phyloP scores from a whole-genome alignment of 495 filamentous ascomycete species.

The Penicillium macrosclerotiorum region DNA sequence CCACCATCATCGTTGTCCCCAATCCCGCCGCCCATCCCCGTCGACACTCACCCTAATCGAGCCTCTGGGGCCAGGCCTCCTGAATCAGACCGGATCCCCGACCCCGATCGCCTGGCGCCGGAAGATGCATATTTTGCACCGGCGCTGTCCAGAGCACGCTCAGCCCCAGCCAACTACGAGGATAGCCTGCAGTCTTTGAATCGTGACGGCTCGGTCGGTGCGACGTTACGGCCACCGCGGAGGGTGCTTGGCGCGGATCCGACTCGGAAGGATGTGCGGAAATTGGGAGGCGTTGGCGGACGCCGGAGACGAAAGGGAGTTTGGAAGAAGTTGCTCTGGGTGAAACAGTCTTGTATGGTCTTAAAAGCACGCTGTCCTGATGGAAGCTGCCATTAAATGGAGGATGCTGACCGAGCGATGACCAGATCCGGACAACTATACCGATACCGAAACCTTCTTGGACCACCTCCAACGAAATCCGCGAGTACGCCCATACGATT shows the following conservation, averaged over 20 bases:
- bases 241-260: constrained; percentile 28
- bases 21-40: constrained; percentile 41
- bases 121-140: constrained; percentile 76
- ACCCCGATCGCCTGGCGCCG: constrained; percentile 67
- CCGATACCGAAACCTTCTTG: constrained; percentile 92
- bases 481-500: constrained; percentile 90
- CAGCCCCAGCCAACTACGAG: constrained; percentile 40
- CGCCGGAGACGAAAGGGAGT: constrained; percentile 63
- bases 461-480: constrained; percentile 96
- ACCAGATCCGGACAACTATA: constrained; percentile 97
- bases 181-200: constrained; percentile 34
- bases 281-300: constrained; percentile 51
- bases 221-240: constrained; percentile 38
- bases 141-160: constrained; percentile 55
- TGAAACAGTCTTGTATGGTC: constrained; percentile 85
- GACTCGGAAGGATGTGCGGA: constrained; percentile 41
- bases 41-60: constrained; percentile 46
- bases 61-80: constrained; percentile 33
- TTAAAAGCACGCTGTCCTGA: neutral
- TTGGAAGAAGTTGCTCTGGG: constrained; percentile 97
- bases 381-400: neutral
- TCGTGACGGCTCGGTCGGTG: constrained; percentile 29
- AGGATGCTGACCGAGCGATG: constrained; percentile 5
- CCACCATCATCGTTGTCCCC: constrained; percentile 33
- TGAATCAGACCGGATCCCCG: constrained; percentile 48